Conservation (phyloP, 768 basidiomycete genomes). For the Aureoboletus auriporus region DNA sequence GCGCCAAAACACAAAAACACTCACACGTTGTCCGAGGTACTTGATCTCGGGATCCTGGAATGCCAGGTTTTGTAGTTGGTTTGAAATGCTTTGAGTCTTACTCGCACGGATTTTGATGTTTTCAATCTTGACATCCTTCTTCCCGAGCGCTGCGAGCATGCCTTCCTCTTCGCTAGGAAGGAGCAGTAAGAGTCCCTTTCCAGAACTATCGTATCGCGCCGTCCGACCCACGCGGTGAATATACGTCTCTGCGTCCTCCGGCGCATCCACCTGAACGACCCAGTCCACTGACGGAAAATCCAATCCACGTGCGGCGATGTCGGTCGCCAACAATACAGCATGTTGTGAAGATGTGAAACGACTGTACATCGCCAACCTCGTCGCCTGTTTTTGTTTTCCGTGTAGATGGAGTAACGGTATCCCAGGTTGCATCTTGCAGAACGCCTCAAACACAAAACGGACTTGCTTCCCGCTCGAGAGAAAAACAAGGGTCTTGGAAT, state of each 20-base stretch:
- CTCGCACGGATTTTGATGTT: constrained; percentile 87
- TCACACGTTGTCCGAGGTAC: constrained; percentile 88
- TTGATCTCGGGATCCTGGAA: constrained; percentile 98
- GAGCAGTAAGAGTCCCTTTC: constrained; percentile 79
- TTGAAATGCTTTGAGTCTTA: constrained; percentile 80
- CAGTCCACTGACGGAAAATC: constrained; percentile 97
- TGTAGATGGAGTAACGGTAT: constrained; percentile 90
- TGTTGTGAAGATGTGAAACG: constrained; percentile 80
- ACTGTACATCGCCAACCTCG: constrained; percentile 77
- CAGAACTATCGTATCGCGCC: constrained; percentile 87
- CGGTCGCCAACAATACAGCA: constrained; percentile 89
- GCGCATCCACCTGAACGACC: constrained; percentile 94
- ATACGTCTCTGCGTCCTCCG: constrained; percentile 96
- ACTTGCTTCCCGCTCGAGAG: constrained; percentile 96
- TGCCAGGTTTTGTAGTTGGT: constrained; percentile 86
- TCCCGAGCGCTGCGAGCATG: constrained; percentile 67
- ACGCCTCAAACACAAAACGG: constrained; percentile 92
- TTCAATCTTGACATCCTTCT: constrained; percentile 66
- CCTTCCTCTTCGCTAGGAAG: constrained; percentile 92
- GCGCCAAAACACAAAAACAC: constrained; percentile 25
- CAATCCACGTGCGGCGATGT: constrained; percentile 92
- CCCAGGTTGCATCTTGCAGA: constrained; percentile 94
- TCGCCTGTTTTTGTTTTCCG: constrained; percentile 95
- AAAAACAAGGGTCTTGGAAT: constrained; percentile 89
- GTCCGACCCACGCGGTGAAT: constrained; percentile 96